phyloP scores from a whole-genome alignment of 1,284 basidiomycete genomes.

The Leucocoprinus gongylophorus region DNA sequence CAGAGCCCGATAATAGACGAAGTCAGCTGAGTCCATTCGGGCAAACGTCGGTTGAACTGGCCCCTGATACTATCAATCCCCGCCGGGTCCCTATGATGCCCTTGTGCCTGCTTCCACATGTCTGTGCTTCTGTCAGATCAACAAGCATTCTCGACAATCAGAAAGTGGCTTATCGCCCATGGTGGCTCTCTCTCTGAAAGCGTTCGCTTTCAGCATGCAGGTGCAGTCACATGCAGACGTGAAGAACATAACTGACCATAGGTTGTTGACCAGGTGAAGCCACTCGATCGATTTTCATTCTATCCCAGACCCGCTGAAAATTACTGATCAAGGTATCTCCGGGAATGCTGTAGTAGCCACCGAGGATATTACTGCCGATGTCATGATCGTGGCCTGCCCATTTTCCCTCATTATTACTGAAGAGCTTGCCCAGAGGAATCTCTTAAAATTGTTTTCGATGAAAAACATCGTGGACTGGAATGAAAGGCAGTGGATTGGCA shows the following conservation, averaged over 20 bases:
- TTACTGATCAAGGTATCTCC: neutral
- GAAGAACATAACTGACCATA: neutral
- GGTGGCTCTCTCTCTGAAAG: slow-evolving; percentile 45
- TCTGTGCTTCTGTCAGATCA: slow-evolving; percentile 14
- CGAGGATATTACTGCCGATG: slow-evolving; percentile 42
- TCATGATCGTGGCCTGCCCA: slow-evolving; percentile 65
- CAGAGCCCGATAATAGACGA: too few relatives aligned
- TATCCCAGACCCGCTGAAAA: neutral
- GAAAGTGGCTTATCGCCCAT: slow-evolving; percentile 41
- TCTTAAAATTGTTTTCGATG: slow-evolving; percentile 34
- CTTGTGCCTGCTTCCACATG: neutral
- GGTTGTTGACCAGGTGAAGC: neutral
- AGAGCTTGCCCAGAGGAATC: slow-evolving; percentile 37
- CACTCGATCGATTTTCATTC: neutral
- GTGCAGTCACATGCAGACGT: neutral
- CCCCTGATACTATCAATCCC: too few relatives aligned
- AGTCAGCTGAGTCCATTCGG: neutral
- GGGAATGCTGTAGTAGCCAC: slow-evolving; percentile 48
- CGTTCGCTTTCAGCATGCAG: slow-evolving; percentile 18
- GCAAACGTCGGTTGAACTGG: too few relatives aligned
- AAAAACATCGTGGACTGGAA: slow-evolving; percentile 40
- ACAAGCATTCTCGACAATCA: slow-evolving; percentile 25
- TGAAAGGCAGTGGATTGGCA: slow-evolving; percentile 65
- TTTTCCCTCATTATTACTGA: slow-evolving; percentile 69
- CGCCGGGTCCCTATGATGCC: neutral